These are phyloP conservation scores for Thraustochytrium sp. DNA, from an alignment of 352 stramenopile species.

Conservation along the genomic window DNA sequence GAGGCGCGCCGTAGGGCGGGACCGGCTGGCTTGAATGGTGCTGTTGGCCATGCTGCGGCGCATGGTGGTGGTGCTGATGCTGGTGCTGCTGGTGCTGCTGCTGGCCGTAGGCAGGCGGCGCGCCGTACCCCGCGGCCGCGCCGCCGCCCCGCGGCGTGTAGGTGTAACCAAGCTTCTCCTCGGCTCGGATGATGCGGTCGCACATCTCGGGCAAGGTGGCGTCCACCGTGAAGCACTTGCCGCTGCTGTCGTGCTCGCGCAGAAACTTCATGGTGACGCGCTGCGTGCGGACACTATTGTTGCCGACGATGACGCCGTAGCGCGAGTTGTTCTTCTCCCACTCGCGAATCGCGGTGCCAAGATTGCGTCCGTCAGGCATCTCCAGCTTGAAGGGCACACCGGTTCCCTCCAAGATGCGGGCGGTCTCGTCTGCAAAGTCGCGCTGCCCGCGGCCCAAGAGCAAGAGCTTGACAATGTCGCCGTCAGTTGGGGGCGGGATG, in stretches of 20 bases:
- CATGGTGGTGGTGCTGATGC: neutral
- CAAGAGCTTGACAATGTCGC: constrained; percentile 34
- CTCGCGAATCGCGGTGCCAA: neutral
- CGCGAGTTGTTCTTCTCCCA: constrained; percentile 16
- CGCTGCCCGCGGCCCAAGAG: constrained; percentile 31
- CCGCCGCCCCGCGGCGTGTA: neutral
- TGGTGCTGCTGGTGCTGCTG: neutral
- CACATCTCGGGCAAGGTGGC: neutral
- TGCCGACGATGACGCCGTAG: constrained; percentile 42
- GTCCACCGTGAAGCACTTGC: constrained; percentile 34
- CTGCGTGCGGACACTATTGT: neutral
- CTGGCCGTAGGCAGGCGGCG: neutral
- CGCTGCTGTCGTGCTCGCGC: constrained; percentile 10
- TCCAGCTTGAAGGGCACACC: constrained; percentile 39
- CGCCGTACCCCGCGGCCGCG: neutral
- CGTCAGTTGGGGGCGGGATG: neutral
- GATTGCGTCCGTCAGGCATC: constrained; percentile 39
- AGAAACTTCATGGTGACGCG: constrained; percentile 33
- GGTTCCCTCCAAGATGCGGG: neutral
- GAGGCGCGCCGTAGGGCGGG: neutral
- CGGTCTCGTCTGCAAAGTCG: constrained; percentile 23
- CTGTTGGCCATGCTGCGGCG: neutral
- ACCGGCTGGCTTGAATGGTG: neutral
- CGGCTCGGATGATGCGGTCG: neutral
- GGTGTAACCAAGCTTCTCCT: constrained; percentile 3